Conservation (phyloP, 1,284 basidiomycete genomes). For the Tilletia caries region DNA sequence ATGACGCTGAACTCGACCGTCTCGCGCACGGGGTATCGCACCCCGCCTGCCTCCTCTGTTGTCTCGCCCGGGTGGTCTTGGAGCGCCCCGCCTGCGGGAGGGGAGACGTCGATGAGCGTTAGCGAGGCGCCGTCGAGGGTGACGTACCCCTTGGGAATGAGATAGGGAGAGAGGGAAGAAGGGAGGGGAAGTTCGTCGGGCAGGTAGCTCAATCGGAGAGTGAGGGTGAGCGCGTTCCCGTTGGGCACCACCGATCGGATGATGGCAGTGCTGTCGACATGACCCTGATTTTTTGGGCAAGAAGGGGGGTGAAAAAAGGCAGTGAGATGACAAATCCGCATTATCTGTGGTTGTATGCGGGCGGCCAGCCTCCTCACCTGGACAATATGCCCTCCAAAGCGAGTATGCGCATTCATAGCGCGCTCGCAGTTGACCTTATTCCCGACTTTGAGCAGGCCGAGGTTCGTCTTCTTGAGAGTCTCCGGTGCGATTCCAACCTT, state of each 20-base stretch:
- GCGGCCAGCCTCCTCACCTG: slow-evolving; percentile 64
- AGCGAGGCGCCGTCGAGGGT: slow-evolving; percentile 91
- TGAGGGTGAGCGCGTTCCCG: slow-evolving; percentile 78
- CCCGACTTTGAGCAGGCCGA: slow-evolving; percentile 72
- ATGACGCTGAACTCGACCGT: slow-evolving; percentile 51
- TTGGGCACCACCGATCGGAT: slow-evolving; percentile 64
- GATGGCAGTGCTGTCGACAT: slow-evolving; percentile 74
- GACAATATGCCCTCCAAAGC: slow-evolving; percentile 96
- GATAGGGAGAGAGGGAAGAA: slow-evolving; percentile 71
- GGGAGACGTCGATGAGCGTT: slow-evolving; percentile 74
- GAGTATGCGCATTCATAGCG: slow-evolving; percentile 80
- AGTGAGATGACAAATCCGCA: too few species aligned
- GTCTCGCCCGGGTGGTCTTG: slow-evolving; percentile 32
- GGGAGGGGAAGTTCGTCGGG: slow-evolving; percentile 60
- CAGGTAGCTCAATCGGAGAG: slow-evolving; percentile 63
- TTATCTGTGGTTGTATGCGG: too few species aligned
- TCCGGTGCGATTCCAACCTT: slow-evolving; percentile 93
- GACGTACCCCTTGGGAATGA: slow-evolving; percentile 95
- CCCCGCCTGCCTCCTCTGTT: slow-evolving; percentile 20
- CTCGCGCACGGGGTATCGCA: slow-evolving; percentile 22
- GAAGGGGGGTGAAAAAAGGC: too few species aligned
- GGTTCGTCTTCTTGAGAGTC: slow-evolving; percentile 82
- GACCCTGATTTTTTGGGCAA: slow-evolving; percentile 36
- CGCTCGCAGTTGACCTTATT: slow-evolving; percentile 89
- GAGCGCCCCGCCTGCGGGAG: slow-evolving; percentile 38